Percentiles rank a stretch among this genome's conserved stretches.
Conservation (phyloP, 2,329 filamentous ascomycete genomes). For the Phialophora tarda region DNA sequence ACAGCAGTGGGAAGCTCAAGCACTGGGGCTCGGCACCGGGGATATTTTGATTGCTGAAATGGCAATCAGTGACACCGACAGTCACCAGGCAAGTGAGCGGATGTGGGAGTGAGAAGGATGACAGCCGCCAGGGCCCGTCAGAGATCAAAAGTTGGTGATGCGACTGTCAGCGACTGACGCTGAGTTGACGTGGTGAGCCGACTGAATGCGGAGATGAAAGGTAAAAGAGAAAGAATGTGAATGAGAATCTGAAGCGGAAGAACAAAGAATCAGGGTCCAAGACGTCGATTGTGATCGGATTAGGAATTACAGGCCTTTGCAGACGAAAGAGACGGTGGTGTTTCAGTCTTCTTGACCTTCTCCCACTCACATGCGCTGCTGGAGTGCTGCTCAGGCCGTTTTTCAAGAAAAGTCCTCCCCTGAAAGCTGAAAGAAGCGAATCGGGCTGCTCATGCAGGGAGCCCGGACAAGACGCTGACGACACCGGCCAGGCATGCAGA, state of each 20-base stretch:
- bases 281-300: slow-evolving; percentile 7
- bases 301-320: slow-evolving; percentile 4
- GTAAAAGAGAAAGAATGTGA: slow-evolving; percentile 22
- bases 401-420: slow-evolving; percentile 18
- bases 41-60: not conserved
- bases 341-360: slow-evolving; percentile 29
- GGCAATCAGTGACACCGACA: not conserved
- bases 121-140: slow-evolving; percentile 33
- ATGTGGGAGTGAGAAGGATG: slow-evolving; percentile 11
- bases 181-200: slow-evolving; percentile 5
- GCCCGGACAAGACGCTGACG: slow-evolving; percentile 14
- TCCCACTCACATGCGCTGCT: slow-evolving; percentile 12
- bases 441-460: not conserved
- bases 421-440: slow-evolving; percentile 20
- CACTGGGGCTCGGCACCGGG: not conserved
- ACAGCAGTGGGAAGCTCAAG: not conserved
- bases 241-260: not conserved
- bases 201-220: slow-evolving; percentile 19
- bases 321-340: slow-evolving; percentile 20
- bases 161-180: slow-evolving; percentile 8
- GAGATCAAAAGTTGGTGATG: slow-evolving; percentile 13
- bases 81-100: slow-evolving; percentile 12
- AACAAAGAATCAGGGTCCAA: slow-evolving; percentile 27
- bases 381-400: slow-evolving; percentile 11
- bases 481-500: slow-evolving; percentile 8